phyloP scores from a whole-genome alignment of 2,329 filamentous ascomycete genomes.

The Arachnomyces sp. region DNA sequence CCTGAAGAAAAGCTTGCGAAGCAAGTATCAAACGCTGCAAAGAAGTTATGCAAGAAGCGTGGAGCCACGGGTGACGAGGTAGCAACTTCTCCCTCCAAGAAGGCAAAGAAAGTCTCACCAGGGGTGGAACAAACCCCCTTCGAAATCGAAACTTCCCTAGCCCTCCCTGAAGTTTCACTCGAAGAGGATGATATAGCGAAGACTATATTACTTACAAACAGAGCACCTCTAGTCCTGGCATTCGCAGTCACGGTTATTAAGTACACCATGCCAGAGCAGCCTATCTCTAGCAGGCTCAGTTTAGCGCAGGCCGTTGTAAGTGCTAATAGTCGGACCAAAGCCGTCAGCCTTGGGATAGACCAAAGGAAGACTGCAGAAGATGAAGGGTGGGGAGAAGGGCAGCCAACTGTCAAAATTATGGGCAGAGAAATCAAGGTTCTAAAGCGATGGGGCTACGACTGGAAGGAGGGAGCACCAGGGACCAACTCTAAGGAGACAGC shows the following conservation, averaged over 20 bases:
- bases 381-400: conserved; percentile 64
- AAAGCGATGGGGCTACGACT: conserved; percentile 67
- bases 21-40: conserved; percentile 50
- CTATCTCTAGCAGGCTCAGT: conserved; percentile 72
- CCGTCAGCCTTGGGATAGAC: conserved; percentile 64
- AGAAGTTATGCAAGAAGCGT: conserved; percentile 49
- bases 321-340: conserved; percentile 69
- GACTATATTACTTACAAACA: conserved; percentile 61
- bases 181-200: conserved; percentile 50
- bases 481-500: neutral
- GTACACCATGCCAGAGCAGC: conserved; percentile 78
- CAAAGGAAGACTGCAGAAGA: conserved; percentile 57
- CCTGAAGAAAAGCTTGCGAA: conserved; percentile 48
- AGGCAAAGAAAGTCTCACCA: conserved; percentile 19
- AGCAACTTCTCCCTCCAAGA: conserved; percentile 29
- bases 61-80: conserved; percentile 27
- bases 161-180: conserved; percentile 22
- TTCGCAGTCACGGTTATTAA: conserved; percentile 67
- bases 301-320: conserved; percentile 77
- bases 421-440: conserved; percentile 66
- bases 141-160: conserved; percentile 26
- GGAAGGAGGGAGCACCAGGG: conserved; percentile 37
- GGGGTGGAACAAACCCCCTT: conserved; percentile 18
- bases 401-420: conserved; percentile 64
- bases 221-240: conserved; percentile 72